Base-by-base conservation (phyloP, 495 filamentous ascomycete species). In the Chaetomium tenue region DNA sequence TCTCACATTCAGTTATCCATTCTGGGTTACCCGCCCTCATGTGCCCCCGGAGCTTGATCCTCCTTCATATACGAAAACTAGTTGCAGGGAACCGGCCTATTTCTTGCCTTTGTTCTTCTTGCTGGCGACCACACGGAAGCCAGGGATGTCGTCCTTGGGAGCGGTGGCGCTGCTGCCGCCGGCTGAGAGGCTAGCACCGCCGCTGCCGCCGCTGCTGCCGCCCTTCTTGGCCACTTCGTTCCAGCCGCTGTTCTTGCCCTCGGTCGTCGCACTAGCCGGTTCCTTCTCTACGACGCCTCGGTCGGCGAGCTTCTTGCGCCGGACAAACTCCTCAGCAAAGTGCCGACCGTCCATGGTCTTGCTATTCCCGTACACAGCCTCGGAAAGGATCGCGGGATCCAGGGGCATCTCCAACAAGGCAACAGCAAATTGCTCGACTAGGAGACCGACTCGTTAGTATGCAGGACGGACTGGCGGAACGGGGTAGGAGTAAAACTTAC, bases 141-240 rank as follows among this genome's bases (percentile, higher is more conserved):
- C 85, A 12, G 86, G 78, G 40, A 71, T 78, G 82, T 84, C 82
- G 37, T 83, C 78, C 64, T 75, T 77, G 40, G 74, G 67, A 20
- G 72, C 37, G 12, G 28, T 57, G 18, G 13, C 63, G 15, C 25
- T 20, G 23, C 23, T 47, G 44, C 16, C 50, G 2, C 23, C 9
- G 33, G 33, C 33, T 6, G 28, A 30, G 33, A 37, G 33, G 9
- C 33, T 44, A 20, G 16, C 28, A 12, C 25, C 48, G 20, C 7
- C 42, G 23, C 23, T 70, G 37, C 63, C 73, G 56, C 23, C 70
- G 37, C 63, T 72, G 56, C 74, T 76, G 64, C 76, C 74, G 68
- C 80, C 82, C 83, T 97, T 96, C 86, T 97, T 97, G 11, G 94
- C 94, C 68, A 98, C 94, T 79, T 98, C 95, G 71, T 85, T 96